Evolutionary conservation across 2,329 filamentous ascomycete genomes (phyloP), one percentile per base, ranked within the genome.

Genomic region (Fusarium verticillioides): DNA sequence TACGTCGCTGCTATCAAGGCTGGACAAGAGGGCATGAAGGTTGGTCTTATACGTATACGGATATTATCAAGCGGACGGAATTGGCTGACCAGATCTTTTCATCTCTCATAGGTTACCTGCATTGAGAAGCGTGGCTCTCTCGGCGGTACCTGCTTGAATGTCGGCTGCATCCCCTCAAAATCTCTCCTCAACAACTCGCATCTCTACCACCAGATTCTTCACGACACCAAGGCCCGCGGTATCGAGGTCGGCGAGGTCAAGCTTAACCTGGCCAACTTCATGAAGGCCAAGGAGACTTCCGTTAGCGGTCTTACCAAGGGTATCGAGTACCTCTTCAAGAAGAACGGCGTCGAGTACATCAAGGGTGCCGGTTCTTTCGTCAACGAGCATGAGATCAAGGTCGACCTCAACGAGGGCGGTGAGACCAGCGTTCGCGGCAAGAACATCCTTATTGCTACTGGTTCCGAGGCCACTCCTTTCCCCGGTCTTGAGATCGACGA

Each of bases 1-100:
- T 99, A 99, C 86, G 96, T 99, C 80, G 96, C 96, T 76, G 96
- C 96, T 79, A 99, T 99, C 88, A 99, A 98, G 88, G 96, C 96
- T 80, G 96, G 95, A 68, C 96, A 99, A 85, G 94, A 97, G 83
- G 96, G 96, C 80, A 85, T 99, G 83, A 98, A 98, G 91, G 95
- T 97, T 67, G 23, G 69, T 77, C 53, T 49, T 60, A 56, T 32
- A 47, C 13, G 23, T 42, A 43, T 47, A 43, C 56, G 60, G 19
- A 28, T 28, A 28, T 19, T 26, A 56, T 34, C 56, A 54, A 59
- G 46, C 36, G 58, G 65, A 36, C 30, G 49, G 59, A 63, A 63
- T 60, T 59, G 52, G 57, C 70, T 78, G 63, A 75, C 67, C 49
- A 57, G 44, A 36, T 37, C 58, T 52, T 57, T 63, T 54, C 42